Evolutionary conservation across 2,329 filamentous ascomycete genomes (phyloP), one percentile per base, ranked within the genome.

Genomic region (Cladosporium phlei): DNA sequence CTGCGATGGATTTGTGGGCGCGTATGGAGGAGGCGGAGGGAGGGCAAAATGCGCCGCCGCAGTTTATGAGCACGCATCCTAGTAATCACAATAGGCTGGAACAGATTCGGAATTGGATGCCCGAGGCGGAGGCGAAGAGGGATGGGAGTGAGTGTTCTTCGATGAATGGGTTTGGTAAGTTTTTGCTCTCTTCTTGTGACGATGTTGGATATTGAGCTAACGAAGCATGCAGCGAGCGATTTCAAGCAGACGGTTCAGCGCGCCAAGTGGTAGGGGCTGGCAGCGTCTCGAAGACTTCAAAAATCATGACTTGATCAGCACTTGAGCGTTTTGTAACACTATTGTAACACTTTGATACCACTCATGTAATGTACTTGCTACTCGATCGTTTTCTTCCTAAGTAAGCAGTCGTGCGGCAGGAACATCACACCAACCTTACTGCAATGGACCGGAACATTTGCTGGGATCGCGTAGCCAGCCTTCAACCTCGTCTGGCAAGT

Each of bases 11-110:
- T 0, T 79, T 90, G 49, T 88, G 66, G 65, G 46, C 48, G 46
- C 55, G 68, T 51, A 59, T 59, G 83, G 65, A 74, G 60, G 68
- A 81, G 39, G 86, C 88, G 81, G 79, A 85, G 52, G n/a, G n/a
- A n/a, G n/a, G n/a, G n/a, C 43, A 60, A 20, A 65, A 75, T 35
- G 73, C 77, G 47, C 72, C 78, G 25, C 85, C 85, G 1, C 82
- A 89, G 65, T 83, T 86, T 69, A 66, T 88, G 56, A 85, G 79
- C 59, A 90, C 86, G 5, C 86, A 91, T 69, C 86, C 86, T 27
- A 83, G 82, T 69, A 82, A 82, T 55, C 72, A 78, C 47, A 79
- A 78, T 48, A 71, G 85, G 17, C 76, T 86, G 48, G 71, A 78
- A 57, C 82, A 82, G 64, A 85, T 88, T 44, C 62, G 69, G 46